Evolutionary conservation across 768 basidiomycete genomes (phyloP), one percentile per base, ranked within the genome.

Genomic region (Asterophora parasitica): DNA sequence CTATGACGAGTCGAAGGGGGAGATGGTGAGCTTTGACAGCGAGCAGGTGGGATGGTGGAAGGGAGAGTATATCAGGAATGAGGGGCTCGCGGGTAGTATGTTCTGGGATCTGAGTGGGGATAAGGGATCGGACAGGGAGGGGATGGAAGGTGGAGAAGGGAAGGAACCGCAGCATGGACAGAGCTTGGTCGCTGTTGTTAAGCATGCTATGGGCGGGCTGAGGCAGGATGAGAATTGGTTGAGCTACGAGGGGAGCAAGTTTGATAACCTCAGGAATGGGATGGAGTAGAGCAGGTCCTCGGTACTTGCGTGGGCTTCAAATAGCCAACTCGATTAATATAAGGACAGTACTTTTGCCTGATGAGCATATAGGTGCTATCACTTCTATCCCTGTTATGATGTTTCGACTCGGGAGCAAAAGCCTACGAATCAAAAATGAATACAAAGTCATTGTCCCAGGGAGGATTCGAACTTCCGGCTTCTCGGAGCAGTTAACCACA

Each of bases 41-140:
- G 86, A 84, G 46, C 68, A 78, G 16, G 75, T 88, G 1, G 90
- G 77, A 2, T 63, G 65, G 43, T 76, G 77, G 76, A 93, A 94
- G 64, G 90, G 88, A 11, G 74, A 77, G 49, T 97, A 85, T 71
- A 92, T 98, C 60, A 72, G 71, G 57, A 74, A 78, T 30, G 78
- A 85, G 60, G 78, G 80, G 0, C 69, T 98, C 4, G 90, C 88
- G 5, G 96, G 96, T 0, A 88, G 86, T 46, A 99, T 99, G 96
- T 85, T 85, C 56, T 92, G 90, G 91, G 91, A 94, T 63, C 72
- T 95, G 34, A 87, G 85, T 55, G 92, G 90, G 2, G 95, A 97
- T 68, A 91, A 92, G 63, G 80, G 80, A 1, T 68, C 68, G 4
- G 56, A 63, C 26, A 76, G 87, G 43, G 80, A 85, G 32, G 86